These are phyloP conservation scores for Linum usitatissimum DNA, from an alignment of 345 rosid genomes.

Conservation along the genomic window DNA sequence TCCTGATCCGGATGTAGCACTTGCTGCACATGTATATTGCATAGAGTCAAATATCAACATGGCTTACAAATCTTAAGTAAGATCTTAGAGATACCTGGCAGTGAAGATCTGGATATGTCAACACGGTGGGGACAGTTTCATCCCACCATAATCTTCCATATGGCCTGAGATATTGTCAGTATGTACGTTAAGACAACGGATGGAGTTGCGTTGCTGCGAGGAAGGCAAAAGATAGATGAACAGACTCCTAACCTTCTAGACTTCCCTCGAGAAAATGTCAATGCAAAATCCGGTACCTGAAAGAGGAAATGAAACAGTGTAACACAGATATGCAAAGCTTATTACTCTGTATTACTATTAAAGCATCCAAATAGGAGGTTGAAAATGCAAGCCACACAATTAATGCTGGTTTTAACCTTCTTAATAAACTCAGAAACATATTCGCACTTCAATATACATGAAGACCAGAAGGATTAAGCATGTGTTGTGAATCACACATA, in stretches of 20 bases:
- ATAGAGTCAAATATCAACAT: constrained; percentile 8
- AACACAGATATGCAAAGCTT: not conserved
- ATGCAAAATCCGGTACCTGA: constrained; percentile 70
- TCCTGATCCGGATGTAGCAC: constrained; percentile 89
- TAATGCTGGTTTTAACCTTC: too few relatives aligned
- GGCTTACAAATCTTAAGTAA: constrained; percentile 9
- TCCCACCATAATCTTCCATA: constrained; percentile 97
- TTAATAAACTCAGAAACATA: too few relatives aligned
- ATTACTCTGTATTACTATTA: not conserved
- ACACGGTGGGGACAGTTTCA: constrained; percentile 73
- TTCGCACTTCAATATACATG: too few relatives aligned
- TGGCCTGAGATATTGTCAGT: constrained; percentile 36
- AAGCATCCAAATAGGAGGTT: too few relatives aligned
- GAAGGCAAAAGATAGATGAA: constrained; percentile 1
- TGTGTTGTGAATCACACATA: too few relatives aligned
- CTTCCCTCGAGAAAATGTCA: constrained; percentile 62
- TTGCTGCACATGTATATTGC: constrained; percentile 34
- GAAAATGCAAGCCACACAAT: too few relatives aligned
- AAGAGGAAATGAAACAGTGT: constrained; percentile 8
- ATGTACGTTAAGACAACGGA: not conserved
- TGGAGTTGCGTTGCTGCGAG: constrained; percentile 7
- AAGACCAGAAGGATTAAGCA: too few relatives aligned
- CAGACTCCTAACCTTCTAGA: constrained; percentile 54
- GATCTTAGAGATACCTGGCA: constrained; percentile 42
- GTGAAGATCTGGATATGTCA: constrained; percentile 50